Evolutionary conservation across 78 protist genomes (phyloP), one percentile per base, ranked within the genome.

Genomic region (Anaeramoeba ignava): DNA sequence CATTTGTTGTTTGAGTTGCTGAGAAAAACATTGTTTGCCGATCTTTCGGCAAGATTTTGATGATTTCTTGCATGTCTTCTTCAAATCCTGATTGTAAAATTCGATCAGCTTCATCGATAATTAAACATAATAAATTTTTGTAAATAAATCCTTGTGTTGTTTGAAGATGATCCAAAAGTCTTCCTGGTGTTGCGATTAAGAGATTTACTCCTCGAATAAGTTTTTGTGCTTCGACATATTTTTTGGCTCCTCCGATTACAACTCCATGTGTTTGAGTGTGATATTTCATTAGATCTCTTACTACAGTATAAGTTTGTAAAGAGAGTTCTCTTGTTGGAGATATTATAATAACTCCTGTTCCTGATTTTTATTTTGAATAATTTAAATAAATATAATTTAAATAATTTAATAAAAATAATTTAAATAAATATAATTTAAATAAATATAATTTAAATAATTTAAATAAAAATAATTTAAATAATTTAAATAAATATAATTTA

Each of bases 161-260:
- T 92, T 88, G 84, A 78, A 95, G 42, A 84, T 98, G 99, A 78
- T 97, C 99, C 54, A 97, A 91, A 38, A 98, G 91, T 17, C 99
- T 93, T 27, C 99, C 99, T 33, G 99, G 99, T 2, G 99, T 97
- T 27, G 97, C 92, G 0, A 98, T 90, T 3, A 98, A 36, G 33
- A 97, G 85, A 86, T 91, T 93, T 68, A 92, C 94, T n/a, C 99
- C 99, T 38, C 17, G 17, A 33, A 31, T 83, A 31, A 98, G 93
- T 83, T 90, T 89, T 42, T 86, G 89, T 0, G 82, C 96, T 83
- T 98, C 99, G 0, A 88, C 85, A 38, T 84, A 3, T 33, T 40
- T 81, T 8, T 92, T 90, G 37, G 93, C 87, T 37, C 98, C 99
- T 8, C 99, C 99, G 67, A 97, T 96, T 36, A 96, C 82, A 8